phyloP scores from a whole-genome alignment of 1,284 basidiomycete species.

The Spongispora temasekensis region DNA sequence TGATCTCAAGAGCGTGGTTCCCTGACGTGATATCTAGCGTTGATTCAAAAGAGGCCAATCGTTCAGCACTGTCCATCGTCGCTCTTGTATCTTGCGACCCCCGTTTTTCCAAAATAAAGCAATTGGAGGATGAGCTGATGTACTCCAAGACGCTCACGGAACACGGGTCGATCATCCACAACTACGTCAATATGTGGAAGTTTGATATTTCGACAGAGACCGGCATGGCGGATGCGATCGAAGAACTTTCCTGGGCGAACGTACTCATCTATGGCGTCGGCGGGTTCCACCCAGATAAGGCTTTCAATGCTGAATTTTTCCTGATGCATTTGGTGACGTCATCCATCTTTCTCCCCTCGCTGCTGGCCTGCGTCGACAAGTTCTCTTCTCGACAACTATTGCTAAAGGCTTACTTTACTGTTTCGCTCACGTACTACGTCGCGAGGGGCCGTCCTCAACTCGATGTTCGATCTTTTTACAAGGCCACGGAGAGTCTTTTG shows the following conservation, averaged over 20 bases:
- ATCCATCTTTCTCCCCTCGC: constrained; percentile 42
- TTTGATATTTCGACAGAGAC: constrained; percentile 37
- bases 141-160: constrained; percentile 33
- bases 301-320: constrained; percentile 47
- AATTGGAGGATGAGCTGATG: constrained; percentile 20
- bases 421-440: constrained; percentile 39
- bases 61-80: constrained; percentile 47
- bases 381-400: constrained; percentile 36
- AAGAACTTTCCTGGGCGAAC: constrained; percentile 44
- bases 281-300: constrained; percentile 34
- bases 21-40: constrained; percentile 15
- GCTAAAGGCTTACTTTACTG: constrained; percentile 42
- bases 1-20: constrained; percentile 24
- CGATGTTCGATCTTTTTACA: constrained; percentile 40
- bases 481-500: constrained; percentile 17
- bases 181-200: constrained; percentile 53
- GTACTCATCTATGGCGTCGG: constrained; percentile 44
- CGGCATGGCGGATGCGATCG: constrained; percentile 36
- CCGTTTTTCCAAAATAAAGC: constrained; percentile 31
- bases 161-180: constrained; percentile 42
- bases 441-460: constrained; percentile 40
- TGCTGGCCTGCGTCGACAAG: constrained; percentile 33
- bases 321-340: constrained; percentile 51
- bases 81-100: constrained; percentile 48
- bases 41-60: constrained; percentile 13